Evolutionary conservation across 495 filamentous ascomycete genomes (phyloP), one percentile per base, ranked within the genome.

Genomic region (Aspergillus mulundensis): DNA sequence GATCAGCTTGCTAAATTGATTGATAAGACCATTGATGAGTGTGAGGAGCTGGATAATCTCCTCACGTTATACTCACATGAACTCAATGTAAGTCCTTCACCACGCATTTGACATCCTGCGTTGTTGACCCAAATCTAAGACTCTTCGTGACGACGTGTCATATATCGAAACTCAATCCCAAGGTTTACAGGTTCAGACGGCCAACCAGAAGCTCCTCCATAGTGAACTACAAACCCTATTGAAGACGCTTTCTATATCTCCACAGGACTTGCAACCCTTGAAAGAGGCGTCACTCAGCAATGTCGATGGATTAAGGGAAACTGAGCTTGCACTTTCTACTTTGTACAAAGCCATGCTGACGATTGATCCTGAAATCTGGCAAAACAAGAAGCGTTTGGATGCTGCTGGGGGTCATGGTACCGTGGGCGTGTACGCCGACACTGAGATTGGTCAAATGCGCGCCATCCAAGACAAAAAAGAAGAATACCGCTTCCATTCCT

Each of bases 111-210:
- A 40, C 7, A 39, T 51, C 10, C 19, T 25, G 25, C 21, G 20
- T 59, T 61, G 55, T 76, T 84, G 66, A 81, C 60, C 34, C 36
- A 11, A 14, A n/a, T 25, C 16, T 56, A 4, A 96, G 89, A 97
- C 90, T 43, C 78, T 98, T 3, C 89, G 92, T 52, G 92, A 97
- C 32, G 94, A 98, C 70, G 91, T 98, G 42, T 84, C 91, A 6
- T 97, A 93, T 65, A 97, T 98, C 49, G 94, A 98, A 74, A 90
- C 95, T 8, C 94, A 97, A 67, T 91, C 89, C 5, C 92, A 97
- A 72, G 95, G 94, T 72, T 71, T 98, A 20, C 95, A 97, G 64
- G 91, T 98, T 18, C 93, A 97, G 68, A 90, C 93, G 18, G 91
- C 95, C 19, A 98, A 98, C 64, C 95, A 98, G 70, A 96, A 95